phyloP scores from a whole-genome alignment of 768 basidiomycete species.

The Pleurotus tuoliensis region DNA sequence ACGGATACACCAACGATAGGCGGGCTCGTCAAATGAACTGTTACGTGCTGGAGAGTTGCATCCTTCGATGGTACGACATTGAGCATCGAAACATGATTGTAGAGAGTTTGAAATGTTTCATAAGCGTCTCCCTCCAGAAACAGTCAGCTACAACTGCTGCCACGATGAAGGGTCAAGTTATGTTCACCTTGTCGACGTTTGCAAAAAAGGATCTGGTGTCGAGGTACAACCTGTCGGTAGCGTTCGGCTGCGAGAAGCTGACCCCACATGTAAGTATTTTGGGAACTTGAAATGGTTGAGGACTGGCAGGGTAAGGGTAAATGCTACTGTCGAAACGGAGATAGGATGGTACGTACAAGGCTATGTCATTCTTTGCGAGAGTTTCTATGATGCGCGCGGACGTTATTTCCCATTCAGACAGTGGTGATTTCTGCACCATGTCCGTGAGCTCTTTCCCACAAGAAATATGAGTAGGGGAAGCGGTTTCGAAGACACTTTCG shows the following conservation, averaged over 20 bases:
- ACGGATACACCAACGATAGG: constrained; percentile 19
- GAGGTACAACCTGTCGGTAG: constrained; percentile 44
- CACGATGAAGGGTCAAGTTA: not conserved
- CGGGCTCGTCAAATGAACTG: constrained; percentile 7
- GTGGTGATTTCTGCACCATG: constrained; percentile 37
- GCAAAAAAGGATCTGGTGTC: constrained; percentile 49
- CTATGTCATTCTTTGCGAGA: constrained; percentile 40
- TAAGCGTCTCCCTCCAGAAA: constrained; percentile 39
- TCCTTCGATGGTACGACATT: constrained; percentile 16
- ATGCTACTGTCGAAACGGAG: constrained; percentile 1
- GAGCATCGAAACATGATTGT: constrained; percentile 24
- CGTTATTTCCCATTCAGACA: constrained; percentile 51
- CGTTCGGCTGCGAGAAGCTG: constrained; percentile 21
- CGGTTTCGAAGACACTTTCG: constrained; percentile 41
- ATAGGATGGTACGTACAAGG: constrained; percentile 38
- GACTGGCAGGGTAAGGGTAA: constrained; percentile 31
- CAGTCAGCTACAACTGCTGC: constrained; percentile 1
- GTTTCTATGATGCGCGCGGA: constrained; percentile 41
- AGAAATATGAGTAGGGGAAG: constrained; percentile 25
- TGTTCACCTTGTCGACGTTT: constrained; percentile 40
- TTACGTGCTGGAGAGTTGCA: not conserved
- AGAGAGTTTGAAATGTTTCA: constrained; percentile 49
- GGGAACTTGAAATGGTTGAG: constrained; percentile 52
- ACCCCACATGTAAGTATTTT: constrained; percentile 32
- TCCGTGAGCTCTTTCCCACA: constrained; percentile 33